Percentiles rank a stretch among this genome's conserved stretches.
Evolutionary conservation across 805 yeast genomes (phyloP).

Genomic region (Cyberlindnera subsufficiens): DNA sequence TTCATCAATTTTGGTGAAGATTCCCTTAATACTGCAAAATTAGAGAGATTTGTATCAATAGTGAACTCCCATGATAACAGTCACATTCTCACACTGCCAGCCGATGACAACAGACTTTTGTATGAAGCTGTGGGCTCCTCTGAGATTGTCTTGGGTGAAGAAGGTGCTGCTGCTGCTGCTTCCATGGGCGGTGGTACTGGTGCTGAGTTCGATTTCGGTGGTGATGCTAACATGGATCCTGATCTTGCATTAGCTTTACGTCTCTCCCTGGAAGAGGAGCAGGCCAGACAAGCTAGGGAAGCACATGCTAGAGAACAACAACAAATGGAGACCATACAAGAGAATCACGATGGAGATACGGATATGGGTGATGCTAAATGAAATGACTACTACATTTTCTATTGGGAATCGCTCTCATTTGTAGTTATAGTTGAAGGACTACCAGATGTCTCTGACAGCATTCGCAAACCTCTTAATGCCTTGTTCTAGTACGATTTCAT

Average conservation of each 20-base stretch:
- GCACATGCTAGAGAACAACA: slow-evolving; percentile 4
- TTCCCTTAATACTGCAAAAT: slow-evolving; percentile 62
- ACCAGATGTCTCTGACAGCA: not conserved
- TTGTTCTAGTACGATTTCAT: not conserved
- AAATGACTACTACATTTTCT: not conserved
- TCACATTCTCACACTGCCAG: slow-evolving; percentile 80
- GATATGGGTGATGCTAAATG: slow-evolving; percentile 3
- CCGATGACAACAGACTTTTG: slow-evolving; percentile 73
- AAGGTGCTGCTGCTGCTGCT: slow-evolving; percentile 38
- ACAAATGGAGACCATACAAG: slow-evolving; percentile 10
- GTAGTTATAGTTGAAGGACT: not conserved
- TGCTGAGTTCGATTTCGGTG: slow-evolving; percentile 58
- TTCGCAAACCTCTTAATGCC: not conserved
- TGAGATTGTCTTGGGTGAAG: slow-evolving; percentile 61
- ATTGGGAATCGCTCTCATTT: too few species aligned
- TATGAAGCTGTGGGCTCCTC: slow-evolving; percentile 79
- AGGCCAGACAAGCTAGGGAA: slow-evolving; percentile 81
- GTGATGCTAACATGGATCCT: slow-evolving; percentile 91
- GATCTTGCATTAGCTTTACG: slow-evolving; percentile 95
- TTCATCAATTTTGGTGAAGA: slow-evolving; percentile 91
- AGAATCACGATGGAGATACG: slow-evolving; percentile 4
- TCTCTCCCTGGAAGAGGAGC: slow-evolving; percentile 91
- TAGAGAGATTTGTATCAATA: slow-evolving; percentile 70
- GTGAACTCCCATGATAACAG: slow-evolving; percentile 72
- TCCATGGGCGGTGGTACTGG: slow-evolving; percentile 41